These are phyloP conservation scores for Cutaneotrichosporon mucoides DNA, from an alignment of 1,284 basidiomycete species.

Conservation along the genomic window DNA sequence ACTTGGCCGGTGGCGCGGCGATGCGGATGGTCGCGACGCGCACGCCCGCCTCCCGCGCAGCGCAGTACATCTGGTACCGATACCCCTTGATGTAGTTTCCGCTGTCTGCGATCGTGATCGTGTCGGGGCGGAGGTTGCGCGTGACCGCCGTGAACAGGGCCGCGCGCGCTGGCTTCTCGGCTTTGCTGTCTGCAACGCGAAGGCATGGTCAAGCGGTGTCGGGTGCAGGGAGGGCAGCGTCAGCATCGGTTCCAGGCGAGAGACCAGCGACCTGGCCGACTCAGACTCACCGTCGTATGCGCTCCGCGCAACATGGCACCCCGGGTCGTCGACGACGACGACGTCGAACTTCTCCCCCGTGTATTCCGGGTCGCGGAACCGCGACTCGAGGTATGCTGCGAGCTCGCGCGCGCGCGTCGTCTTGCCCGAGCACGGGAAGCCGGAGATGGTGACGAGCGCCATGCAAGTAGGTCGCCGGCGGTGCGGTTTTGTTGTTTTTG, in stretches of 20 bases:
- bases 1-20: conserved; percentile 71
- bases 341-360: conserved; percentile 59
- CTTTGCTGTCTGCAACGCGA: conserved; percentile 61
- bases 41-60: conserved; percentile 79
- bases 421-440: conserved; percentile 86
- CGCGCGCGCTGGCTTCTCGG: conserved; percentile 84
- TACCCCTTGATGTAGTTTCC: conserved; percentile 97
- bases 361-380: conserved; percentile 2
- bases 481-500: not conserved
- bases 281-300: conserved; percentile 67
- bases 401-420: conserved; percentile 68
- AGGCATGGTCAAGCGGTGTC: too few relatives aligned
- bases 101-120: conserved; percentile 81
- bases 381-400: conserved; percentile 56
- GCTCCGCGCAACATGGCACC: conserved; percentile 60
- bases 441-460: conserved; percentile 92
- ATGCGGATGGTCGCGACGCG: conserved; percentile 83
- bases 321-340: conserved; percentile 71
- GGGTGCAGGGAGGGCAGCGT: not conserved
- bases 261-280: not conserved
- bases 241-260: not conserved
- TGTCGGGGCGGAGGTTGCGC: conserved; percentile 65
- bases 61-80: conserved; percentile 96
- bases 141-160: conserved; percentile 82
- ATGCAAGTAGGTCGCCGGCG: conserved; percentile 53